Evolutionary conservation across 2,329 filamentous ascomycete genomes (phyloP), one percentile per base, ranked within the genome.

Genomic region (Colletotrichum sp.): DNA sequence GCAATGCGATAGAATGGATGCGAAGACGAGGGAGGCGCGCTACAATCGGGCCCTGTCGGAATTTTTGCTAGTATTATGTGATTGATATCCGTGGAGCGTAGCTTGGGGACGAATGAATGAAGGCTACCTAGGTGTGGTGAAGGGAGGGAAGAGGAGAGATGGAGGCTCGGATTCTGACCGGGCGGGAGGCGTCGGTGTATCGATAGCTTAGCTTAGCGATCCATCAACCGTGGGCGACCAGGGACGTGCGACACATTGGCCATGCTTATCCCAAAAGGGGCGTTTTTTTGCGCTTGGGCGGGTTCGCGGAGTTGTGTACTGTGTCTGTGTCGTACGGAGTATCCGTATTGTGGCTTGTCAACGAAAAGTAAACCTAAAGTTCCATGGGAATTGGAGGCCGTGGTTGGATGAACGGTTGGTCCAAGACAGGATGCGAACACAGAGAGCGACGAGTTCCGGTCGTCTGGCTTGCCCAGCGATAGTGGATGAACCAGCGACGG

Each of bases 111-210:
- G 44, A 52, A 7, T n/a, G n/a, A 52, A n/a, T 48, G 19, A 48
- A n/a, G 11, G 39, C 25, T 25, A 25, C 3, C 12, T 48, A 48
- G 39, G 39, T 44, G 44, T 52, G 44, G 28, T 68, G 27, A 36
- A 44, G 63, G 60, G 55, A 68, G 67, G 27, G 63, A 67, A 73
- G 69, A 75, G 32, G 64, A 75, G 73, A 75, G 64, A 75, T 60
- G 73, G 64, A 73, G 73, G 63, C 73, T 73, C 73, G 73, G 73
- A 68, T 75, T 73, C 32, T 68, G 73, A 71, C 73, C 73, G 73
- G 71, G 72, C 72, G 70, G 73, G 63, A 68, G 73, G 73, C 59
- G 73, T 75, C 55, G 27, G 32, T 69, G 73, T 75, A 75, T 71
- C 64, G 63, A 30, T 68, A 59, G 71, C 64, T 57, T 68, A 59